Percentiles rank a stretch among this genome's conserved stretches.
Evolutionary conservation across 139 green algal species (phyloP).

Genomic region (Chlamydomonas eustigma): DNA sequence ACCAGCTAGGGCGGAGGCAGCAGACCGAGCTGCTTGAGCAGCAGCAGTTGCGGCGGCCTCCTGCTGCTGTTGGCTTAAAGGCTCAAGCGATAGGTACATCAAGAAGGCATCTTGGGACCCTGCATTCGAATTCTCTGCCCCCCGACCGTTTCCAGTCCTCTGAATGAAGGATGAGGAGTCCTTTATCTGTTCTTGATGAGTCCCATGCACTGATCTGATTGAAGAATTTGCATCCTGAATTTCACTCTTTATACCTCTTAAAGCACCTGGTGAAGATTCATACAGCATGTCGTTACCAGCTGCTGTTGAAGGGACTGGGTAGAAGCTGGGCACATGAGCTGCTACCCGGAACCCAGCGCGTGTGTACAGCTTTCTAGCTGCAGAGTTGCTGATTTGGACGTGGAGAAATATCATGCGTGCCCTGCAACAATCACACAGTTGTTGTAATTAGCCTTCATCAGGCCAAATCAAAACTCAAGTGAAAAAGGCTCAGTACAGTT

Average conservation of each 20-base stretch:
- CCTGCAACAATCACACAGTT: too few relatives aligned
- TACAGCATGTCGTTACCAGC: too few relatives aligned
- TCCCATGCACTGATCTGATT: neutral
- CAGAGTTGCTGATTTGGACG: neutral
- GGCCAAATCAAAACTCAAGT: too few relatives aligned
- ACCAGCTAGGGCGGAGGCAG: too few relatives aligned
- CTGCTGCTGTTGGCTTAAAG: neutral
- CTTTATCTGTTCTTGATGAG: neutral
- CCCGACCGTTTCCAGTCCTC: too few relatives aligned
- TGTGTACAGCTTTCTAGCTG: neutral
- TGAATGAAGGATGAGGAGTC: neutral
- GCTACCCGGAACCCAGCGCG: neutral
- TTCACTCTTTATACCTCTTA: too few relatives aligned
- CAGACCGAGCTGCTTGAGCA: neutral
- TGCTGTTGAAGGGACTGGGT: neutral
- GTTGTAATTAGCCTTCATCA: too few relatives aligned
- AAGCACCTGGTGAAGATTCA: too few relatives aligned
- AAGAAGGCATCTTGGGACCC: conserved; percentile 1
- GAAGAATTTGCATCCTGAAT: neutral
- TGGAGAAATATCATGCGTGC: neutral
- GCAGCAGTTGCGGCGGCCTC: neutral
- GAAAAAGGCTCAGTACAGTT: too few relatives aligned
- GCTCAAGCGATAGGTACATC: neutral
- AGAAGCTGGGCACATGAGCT: neutral
- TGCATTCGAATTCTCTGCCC: too few relatives aligned